Conservation (phyloP, 2,329 filamentous ascomycete species). For the Coniochaeta ligniaria region DNA sequence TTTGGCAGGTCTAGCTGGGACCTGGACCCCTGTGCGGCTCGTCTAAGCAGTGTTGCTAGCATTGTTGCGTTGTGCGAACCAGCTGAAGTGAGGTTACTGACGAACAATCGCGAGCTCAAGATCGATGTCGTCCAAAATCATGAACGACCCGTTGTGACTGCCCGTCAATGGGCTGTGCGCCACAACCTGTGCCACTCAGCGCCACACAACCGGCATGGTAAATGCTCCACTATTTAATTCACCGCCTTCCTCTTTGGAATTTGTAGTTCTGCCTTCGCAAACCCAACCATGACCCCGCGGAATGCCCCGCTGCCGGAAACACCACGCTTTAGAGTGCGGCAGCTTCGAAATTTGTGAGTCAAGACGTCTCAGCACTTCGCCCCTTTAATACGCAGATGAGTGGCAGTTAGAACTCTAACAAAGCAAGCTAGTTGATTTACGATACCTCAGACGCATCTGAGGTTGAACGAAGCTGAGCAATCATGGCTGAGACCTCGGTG, state of each 20-base stretch:
- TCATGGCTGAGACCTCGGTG: slow-evolving; percentile 36
- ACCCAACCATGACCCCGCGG: neutral
- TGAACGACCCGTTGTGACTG: neutral
- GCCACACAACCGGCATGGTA: neutral
- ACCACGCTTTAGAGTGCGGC: neutral
- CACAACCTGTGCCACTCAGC: neutral
- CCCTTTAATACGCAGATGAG: neutral
- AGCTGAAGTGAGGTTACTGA: neutral
- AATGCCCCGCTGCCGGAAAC: neutral
- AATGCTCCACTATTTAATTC: neutral
- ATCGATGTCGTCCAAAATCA: neutral
- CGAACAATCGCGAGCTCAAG: slow-evolving; percentile 10
- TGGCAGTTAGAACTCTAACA: neutral
- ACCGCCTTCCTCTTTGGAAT: neutral
- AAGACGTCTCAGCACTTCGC: neutral
- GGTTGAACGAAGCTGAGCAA: slow-evolving; percentile 11
- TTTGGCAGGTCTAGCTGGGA: slow-evolving; percentile 14
- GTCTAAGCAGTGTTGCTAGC: slow-evolving; percentile 37
- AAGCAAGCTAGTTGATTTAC: neutral
- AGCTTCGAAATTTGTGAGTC: slow-evolving; percentile 2
- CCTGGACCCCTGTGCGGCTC: slow-evolving; percentile 24
- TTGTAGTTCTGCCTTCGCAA: neutral
- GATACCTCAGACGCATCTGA: neutral
- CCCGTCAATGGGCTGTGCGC: no score
- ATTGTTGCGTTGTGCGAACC: slow-evolving; percentile 21